phyloP scores from a whole-genome alignment of 78 protist species.

The Dictyostelium capitatum region DNA sequence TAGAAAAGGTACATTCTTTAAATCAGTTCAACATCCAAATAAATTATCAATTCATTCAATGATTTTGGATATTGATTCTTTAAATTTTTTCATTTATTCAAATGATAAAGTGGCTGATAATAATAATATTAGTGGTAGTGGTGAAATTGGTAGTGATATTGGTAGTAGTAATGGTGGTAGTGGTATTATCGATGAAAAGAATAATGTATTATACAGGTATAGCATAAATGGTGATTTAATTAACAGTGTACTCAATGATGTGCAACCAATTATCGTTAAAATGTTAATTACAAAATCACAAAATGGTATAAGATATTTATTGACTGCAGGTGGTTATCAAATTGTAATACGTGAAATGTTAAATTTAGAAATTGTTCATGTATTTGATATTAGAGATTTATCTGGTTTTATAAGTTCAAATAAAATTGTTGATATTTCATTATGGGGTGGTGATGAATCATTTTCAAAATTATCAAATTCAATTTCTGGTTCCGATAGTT shows the following conservation, averaged over 20 bases:
- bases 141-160: not conserved
- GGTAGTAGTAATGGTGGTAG: not conserved
- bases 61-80: slow-evolving; percentile 13
- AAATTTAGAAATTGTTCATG: slow-evolving; percentile 49
- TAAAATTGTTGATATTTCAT: slow-evolving; percentile 33
- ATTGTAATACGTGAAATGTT: slow-evolving; percentile 53
- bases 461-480: slow-evolving; percentile 6
- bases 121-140: not conserved
- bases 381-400: slow-evolving; percentile 58
- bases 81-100: slow-evolving; percentile 37
- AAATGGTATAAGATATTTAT: slow-evolving; percentile 13
- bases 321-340: slow-evolving; percentile 73
- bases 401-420: slow-evolving; percentile 40
- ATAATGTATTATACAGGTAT: slow-evolving; percentile 31
- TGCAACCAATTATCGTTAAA: slow-evolving; percentile 55
- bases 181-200: not conserved
- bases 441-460: slow-evolving; percentile 43
- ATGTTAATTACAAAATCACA: slow-evolving; percentile 31
- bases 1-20: slow-evolving; percentile 22
- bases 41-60: slow-evolving; percentile 34
- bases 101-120: not conserved
- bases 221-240: slow-evolving; percentile 65
- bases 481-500: not conserved
- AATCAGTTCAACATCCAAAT: slow-evolving; percentile 62
- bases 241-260: slow-evolving; percentile 29